Evolutionary conservation across 306 rosid genomes (phyloP).

Genomic region (Acacia melanoxylon): DNA sequence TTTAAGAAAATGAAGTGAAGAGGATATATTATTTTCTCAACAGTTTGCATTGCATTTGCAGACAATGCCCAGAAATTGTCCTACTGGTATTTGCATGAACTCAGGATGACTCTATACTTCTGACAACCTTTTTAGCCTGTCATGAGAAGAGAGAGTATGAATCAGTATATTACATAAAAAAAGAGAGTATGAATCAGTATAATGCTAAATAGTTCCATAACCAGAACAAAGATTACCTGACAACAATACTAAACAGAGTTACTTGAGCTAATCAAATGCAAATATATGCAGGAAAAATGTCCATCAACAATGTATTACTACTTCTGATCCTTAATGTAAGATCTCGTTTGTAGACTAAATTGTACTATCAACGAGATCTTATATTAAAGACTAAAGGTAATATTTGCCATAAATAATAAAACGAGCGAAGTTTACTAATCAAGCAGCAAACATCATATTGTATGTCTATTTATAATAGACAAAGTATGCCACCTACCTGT

Average conservation of each 20-base stretch:
- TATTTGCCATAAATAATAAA: background rate
- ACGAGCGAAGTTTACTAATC: background rate
- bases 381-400: background rate
- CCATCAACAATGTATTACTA: background rate
- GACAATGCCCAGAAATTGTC: conserved; percentile 19
- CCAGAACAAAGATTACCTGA: background rate
- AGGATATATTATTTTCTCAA: conserved; percentile 41
- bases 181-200: conserved; percentile 11
- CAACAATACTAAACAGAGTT: background rate
- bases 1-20: conserved; percentile 28
- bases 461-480: background rate
- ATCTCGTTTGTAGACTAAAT: too few relatives aligned
- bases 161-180: conserved; percentile 22
- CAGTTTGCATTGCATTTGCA: conserved; percentile 35
- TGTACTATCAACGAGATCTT: background rate
- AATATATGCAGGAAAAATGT: background rate
- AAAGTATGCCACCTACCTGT: conserved; percentile 55
- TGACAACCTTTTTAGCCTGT: conserved; percentile 78
- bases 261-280: background rate
- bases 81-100: conserved; percentile 19
- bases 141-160: conserved; percentile 2
- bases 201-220: background rate
- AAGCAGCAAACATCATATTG: background rate
- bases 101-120: conserved; percentile 60
- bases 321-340: too few relatives aligned